Conservation (phyloP, 2,329 filamentous ascomycete species). For the Aspergillus fumigatiaffinis region DNA sequence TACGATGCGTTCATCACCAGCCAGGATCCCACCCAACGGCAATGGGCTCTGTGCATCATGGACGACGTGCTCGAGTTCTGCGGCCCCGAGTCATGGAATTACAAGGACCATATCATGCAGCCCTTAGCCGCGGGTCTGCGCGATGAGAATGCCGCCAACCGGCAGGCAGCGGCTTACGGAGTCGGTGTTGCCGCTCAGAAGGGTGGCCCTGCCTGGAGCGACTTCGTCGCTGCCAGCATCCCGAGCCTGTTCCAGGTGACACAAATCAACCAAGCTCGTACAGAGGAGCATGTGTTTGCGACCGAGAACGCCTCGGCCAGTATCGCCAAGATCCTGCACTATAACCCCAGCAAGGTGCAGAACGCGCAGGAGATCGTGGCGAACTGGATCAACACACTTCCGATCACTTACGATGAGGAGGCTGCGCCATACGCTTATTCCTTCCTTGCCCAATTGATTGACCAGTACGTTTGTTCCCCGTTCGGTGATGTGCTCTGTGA, state of each 20-base stretch:
- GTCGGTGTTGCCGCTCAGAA: constrained; percentile 93
- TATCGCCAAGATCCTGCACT: constrained; percentile 95
- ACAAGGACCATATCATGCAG: constrained; percentile 78
- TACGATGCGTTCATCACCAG: constrained; percentile 83
- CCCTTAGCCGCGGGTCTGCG: constrained; percentile 82
- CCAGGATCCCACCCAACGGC: constrained; percentile 79
- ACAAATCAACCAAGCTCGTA: constrained; percentile 73
- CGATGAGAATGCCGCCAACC: constrained; percentile 82
- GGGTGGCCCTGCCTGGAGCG: constrained; percentile 79
- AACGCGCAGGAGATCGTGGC: constrained; percentile 71
- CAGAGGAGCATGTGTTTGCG: constrained; percentile 91
- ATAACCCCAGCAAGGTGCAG: constrained; percentile 71
- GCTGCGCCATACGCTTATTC: constrained; percentile 93
- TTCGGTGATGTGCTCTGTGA: neutral
- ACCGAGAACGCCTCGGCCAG: constrained; percentile 96
- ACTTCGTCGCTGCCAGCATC: constrained; percentile 77
- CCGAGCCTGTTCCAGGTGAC: constrained; percentile 81
- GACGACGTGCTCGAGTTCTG: constrained; percentile 98
- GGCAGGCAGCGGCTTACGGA: constrained; percentile 93
- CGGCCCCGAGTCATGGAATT: constrained; percentile 80
- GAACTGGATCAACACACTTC: constrained; percentile 89
- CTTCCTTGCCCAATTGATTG: constrained; percentile 86
- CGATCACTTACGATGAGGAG: constrained; percentile 92
- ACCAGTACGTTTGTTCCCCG: constrained; percentile 66
- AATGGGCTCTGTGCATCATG: constrained; percentile 99